phyloP scores from a whole-genome alignment of 148 eudicot genomes.

The Camellia lanceoleosa region DNA sequence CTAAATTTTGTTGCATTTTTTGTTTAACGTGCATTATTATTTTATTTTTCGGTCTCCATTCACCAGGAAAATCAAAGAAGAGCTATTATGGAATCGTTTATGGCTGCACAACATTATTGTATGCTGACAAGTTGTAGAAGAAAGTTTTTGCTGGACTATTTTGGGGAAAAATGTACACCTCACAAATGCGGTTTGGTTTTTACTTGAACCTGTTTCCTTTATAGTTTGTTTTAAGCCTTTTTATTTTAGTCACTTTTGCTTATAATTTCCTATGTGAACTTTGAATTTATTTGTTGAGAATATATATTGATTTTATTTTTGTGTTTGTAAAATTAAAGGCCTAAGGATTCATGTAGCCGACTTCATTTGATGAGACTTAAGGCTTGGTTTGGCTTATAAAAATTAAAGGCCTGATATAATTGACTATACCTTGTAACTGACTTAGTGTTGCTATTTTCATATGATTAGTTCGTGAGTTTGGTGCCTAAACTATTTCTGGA shows the following conservation, averaged over 20 bases:
- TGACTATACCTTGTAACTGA: conserved; percentile 5
- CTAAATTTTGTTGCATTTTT: conserved; percentile 1
- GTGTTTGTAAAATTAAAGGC: background rate
- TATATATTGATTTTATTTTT: background rate
- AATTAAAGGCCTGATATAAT: background rate
- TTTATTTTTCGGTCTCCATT: conserved; percentile 12
- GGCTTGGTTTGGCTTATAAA: background rate
- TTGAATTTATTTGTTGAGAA: background rate
- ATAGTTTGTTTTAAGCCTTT: background rate
- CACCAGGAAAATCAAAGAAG: conserved; percentile 68
- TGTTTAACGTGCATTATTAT: background rate
- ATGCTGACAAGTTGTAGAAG: conserved; percentile 72
- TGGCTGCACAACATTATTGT: conserved; percentile 70
- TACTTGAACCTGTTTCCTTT: conserved; percentile 16
- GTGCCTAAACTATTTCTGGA: background rate
- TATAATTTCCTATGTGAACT: background rate
- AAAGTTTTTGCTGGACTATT: conserved; percentile 62
- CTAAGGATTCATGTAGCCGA: no score
- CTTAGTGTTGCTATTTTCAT: background rate
- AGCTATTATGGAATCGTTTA: conserved; percentile 68
- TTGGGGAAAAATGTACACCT: conserved; percentile 54
- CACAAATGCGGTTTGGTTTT: conserved; percentile 57
- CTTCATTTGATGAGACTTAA: no score
- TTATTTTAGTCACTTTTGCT: background rate
- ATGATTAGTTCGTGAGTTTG: background rate